phyloP scores from a whole-genome alignment of 495 filamentous ascomycete species.

The Hypoxylon fragiforme region DNA sequence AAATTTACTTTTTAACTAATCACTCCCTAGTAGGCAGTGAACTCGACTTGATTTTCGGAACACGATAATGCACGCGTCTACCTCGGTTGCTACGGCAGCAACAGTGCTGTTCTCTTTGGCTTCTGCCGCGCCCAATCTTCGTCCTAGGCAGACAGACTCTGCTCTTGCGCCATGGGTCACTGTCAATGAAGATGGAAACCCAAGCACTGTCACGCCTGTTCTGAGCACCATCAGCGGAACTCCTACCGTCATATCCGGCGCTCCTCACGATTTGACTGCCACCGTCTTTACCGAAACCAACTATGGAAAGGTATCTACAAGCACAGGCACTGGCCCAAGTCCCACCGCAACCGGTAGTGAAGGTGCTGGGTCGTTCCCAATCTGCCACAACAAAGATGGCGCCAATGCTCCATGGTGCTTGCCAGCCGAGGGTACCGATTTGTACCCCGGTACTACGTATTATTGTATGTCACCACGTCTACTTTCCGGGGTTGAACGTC shows the following conservation, averaged over 20 bases:
- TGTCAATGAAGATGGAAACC: constrained; percentile 42
- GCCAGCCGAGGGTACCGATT: constrained; percentile 36
- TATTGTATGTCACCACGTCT: constrained; percentile 39
- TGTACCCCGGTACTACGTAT: constrained; percentile 41
- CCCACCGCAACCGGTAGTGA: constrained; percentile 36
- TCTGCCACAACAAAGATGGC: constrained; percentile 46
- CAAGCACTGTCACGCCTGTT: constrained; percentile 45
- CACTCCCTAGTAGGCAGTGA: background rate
- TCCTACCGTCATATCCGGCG: constrained; percentile 42
- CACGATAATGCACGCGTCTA: constrained; percentile 13
- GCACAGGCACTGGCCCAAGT: constrained; percentile 34
- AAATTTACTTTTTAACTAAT: background rate
- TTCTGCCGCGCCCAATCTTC: constrained; percentile 21
- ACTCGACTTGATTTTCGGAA: background rate
- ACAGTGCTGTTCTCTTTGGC: constrained; percentile 22
- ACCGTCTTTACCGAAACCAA: constrained; percentile 44
- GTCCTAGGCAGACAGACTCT: constrained; percentile 27
- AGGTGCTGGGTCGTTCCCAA: constrained; percentile 38
- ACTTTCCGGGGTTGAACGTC: too few relatives aligned
- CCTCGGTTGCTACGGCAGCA: constrained; percentile 9
- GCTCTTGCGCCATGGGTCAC: constrained; percentile 45
- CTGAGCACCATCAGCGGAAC: constrained; percentile 45
- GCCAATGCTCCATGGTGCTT: constrained; percentile 46
- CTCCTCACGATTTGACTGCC: constrained; percentile 46
- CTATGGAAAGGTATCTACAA: constrained; percentile 36